Evolutionary conservation across 305 asterid genomes (phyloP).

Genomic region (Solanum aculeatissimum): DNA sequence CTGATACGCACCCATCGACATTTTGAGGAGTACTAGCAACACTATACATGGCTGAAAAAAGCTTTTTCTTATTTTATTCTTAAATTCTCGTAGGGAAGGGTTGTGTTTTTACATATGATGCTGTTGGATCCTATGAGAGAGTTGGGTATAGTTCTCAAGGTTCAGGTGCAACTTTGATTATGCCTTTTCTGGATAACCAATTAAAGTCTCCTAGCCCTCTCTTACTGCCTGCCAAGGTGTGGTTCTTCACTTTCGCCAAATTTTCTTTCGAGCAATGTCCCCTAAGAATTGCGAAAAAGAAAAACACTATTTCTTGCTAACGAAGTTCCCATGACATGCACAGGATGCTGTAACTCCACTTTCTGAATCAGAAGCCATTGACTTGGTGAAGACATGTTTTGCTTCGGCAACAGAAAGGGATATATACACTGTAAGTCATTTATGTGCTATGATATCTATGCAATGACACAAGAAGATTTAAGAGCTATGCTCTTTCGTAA

Average conservation of each 20-base stretch:
- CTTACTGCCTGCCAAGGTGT: constrained; percentile 21
- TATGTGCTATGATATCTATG: background rate
- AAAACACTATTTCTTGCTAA: background rate
- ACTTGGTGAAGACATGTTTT: constrained; percentile 80
- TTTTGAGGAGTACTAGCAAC: background rate
- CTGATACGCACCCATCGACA: background rate
- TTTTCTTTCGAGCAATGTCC: background rate
- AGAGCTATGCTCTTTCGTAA: background rate
- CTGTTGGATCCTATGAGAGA: constrained; percentile 95
- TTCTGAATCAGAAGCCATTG: constrained; percentile 69
- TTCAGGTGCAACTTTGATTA: constrained; percentile 65
- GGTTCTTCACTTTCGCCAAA: background rate
- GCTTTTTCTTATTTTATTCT: constrained; percentile 12
- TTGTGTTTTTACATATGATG: constrained; percentile 89
- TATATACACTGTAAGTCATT: constrained; percentile 50
- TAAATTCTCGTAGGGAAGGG: constrained; percentile 54
- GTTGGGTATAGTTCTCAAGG: constrained; percentile 98
- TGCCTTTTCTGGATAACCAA: constrained; percentile 31
- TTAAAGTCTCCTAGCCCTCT: constrained; percentile 32
- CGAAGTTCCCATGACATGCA: background rate
- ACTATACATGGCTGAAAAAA: background rate
- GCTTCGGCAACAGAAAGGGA: constrained; percentile 86
- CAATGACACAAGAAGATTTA: background rate
- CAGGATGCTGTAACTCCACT: constrained; percentile 95
- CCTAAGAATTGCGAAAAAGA: background rate